Conservation (phyloP, 2,329 filamentous ascomycete genomes). For the Fusarium robinianum region DNA sequence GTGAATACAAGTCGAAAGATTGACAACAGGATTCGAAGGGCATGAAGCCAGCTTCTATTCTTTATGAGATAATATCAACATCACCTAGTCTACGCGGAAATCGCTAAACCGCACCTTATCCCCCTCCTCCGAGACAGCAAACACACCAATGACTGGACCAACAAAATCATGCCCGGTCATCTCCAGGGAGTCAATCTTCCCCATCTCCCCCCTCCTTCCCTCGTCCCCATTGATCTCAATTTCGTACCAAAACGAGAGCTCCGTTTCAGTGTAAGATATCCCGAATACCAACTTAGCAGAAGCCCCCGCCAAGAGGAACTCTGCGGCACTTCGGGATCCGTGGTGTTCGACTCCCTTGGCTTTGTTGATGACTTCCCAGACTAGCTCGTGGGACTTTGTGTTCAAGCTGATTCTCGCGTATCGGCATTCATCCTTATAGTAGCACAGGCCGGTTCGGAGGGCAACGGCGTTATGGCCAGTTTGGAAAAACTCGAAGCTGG, state of each 20-base stretch:
- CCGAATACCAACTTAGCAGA: not conserved
- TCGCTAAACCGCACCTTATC: not conserved
- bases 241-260: not conserved
- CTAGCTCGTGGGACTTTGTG: not conserved
- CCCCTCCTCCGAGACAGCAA: not conserved
- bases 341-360: not conserved
- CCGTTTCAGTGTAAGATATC: not conserved
- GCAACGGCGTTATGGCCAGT: too few relatives aligned
- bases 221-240: not conserved
- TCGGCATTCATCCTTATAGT: conserved; percentile 4
- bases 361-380: not conserved
- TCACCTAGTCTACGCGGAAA: too few relatives aligned
- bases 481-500: too few relatives aligned
- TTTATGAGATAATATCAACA: too few relatives aligned
- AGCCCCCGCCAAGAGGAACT: too few relatives aligned
- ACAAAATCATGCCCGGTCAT: conserved; percentile 1
- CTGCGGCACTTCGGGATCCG: not conserved
- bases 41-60: too few relatives aligned
- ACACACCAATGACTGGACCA: not conserved
- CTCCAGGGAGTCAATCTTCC: not conserved
- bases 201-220: not conserved
- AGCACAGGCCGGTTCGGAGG: not conserved
- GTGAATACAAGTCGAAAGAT: too few relatives aligned
- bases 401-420: not conserved
- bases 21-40: too few relatives aligned